A percentile compares a stretch with the other conserved stretches of the same genome.
These are phyloP conservation scores for Ambispora gerdemannii DNA, from an alignment of 192 early-diverging fungal species.

Conservation along the genomic window DNA sequence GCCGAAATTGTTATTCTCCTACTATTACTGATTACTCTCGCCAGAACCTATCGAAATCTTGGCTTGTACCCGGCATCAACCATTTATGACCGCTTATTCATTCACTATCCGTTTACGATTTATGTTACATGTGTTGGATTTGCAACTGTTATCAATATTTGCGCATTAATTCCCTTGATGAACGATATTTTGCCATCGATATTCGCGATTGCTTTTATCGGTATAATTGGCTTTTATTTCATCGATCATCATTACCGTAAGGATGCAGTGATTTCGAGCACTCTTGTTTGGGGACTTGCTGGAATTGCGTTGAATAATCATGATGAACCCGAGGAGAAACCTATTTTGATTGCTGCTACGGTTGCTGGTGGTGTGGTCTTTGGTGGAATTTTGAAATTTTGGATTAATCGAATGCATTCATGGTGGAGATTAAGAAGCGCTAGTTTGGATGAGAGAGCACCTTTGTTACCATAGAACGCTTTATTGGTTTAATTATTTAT, in stretches of 20 bases:
- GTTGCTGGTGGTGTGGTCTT: slow-evolving; percentile 18
- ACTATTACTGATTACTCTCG: too few species aligned
- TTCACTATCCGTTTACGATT: slow-evolving; percentile 47
- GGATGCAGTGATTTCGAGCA: slow-evolving; percentile 38
- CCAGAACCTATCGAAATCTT: slow-evolving; percentile 34
- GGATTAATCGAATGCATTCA: background rate
- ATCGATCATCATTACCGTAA: slow-evolving; percentile 39
- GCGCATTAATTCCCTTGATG: slow-evolving; percentile 3
- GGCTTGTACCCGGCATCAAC: slow-evolving; percentile 40
- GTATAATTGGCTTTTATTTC: slow-evolving; percentile 30
- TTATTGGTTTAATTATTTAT: too few species aligned
- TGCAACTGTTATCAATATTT: slow-evolving; percentile 31
- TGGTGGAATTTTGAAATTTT: slow-evolving; percentile 16
- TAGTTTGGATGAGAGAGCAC: background rate
- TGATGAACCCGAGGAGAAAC: background rate
- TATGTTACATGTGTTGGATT: slow-evolving; percentile 33
- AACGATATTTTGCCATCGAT: background rate
- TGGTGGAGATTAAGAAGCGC: background rate
- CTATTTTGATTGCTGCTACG: slow-evolving; percentile 10
- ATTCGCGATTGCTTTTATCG: slow-evolving; percentile 20
- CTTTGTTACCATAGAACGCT: too few species aligned
- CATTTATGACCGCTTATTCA: slow-evolving; percentile 34
- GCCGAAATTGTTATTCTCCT: too few species aligned
- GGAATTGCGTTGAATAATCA: slow-evolving; percentile 10
- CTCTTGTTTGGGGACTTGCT: slow-evolving; percentile 37